phyloP scores from a whole-genome alignment of 1,139 yeast genomes.

The Yamadazyma membranifaciens region DNA sequence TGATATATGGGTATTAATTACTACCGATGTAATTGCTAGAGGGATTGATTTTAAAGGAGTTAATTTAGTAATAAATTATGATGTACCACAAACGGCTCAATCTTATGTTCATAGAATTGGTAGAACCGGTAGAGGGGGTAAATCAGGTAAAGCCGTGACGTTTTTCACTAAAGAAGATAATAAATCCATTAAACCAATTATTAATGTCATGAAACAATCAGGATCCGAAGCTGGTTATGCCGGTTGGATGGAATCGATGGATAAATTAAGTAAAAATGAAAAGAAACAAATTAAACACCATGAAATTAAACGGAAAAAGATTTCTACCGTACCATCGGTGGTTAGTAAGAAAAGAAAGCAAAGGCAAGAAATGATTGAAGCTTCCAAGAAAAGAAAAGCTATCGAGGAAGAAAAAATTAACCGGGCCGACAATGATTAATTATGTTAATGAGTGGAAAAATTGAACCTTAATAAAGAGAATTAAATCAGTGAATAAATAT shows the following conservation, averaged over 20 bases:
- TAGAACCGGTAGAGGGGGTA: conserved; percentile 97
- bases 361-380: conserved; percentile 72
- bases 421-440: background rate
- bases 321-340: conserved; percentile 82
- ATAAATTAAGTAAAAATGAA: conserved; percentile 66
- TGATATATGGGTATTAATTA: conserved; percentile 92
- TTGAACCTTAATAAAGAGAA: background rate
- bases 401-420: background rate
- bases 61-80: conserved; percentile 90
- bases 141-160: conserved; percentile 82
- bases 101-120: conserved; percentile 98
- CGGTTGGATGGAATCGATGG: conserved; percentile 77
- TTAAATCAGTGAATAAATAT: background rate
- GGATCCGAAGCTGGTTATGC: conserved; percentile 68
- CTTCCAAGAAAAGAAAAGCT: conserved; percentile 63
- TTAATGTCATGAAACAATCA: conserved; percentile 93
- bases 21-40: conserved; percentile 93
- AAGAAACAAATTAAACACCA: conserved; percentile 62
- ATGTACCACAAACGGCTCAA: conserved; percentile 92
- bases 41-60: conserved; percentile 98
- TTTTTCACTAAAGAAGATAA: conserved; percentile 90
- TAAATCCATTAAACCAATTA: conserved; percentile 71
- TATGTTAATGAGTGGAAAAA: background rate
- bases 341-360: conserved; percentile 64
- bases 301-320: conserved; percentile 65